Conservation (phyloP, 148 eudicot species). For the Camellia sinensis region DNA sequence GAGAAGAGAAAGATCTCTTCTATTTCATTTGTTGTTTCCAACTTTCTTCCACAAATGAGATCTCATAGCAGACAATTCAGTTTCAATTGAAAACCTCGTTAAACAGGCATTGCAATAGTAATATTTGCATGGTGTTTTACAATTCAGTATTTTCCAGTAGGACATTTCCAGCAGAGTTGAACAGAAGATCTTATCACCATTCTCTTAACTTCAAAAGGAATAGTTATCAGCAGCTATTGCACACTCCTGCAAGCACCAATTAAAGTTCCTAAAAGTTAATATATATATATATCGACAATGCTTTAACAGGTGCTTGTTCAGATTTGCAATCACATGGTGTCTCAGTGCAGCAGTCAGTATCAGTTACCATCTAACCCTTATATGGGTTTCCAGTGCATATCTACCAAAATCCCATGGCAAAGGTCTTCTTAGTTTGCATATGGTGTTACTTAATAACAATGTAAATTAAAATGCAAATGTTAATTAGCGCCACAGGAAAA, state of each 20-base stretch:
- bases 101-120: conserved; percentile 1
- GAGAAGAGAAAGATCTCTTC: neutral
- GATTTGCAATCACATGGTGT: neutral
- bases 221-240: neutral
- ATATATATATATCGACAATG: neutral
- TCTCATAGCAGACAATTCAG: neutral
- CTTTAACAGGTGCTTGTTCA: neutral
- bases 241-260: neutral
- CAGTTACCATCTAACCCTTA: neutral
- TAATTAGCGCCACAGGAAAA: neutral
- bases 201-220: neutral
- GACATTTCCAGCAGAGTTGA: neutral
- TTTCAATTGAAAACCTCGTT: neutral
- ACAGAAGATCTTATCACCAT: neutral
- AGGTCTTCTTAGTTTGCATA: neutral
- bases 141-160: neutral
- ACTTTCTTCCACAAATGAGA: neutral
- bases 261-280: neutral
- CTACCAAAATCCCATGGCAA: neutral
- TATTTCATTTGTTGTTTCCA: neutral
- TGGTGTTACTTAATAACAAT: conserved; percentile 4
- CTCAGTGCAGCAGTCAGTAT: neutral
- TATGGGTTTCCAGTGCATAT: neutral
- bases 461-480: neutral
- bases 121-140: neutral